phyloP scores from a whole-genome alignment of 1,284 basidiomycete genomes.

The Filobasidium uniguttulatum region DNA sequence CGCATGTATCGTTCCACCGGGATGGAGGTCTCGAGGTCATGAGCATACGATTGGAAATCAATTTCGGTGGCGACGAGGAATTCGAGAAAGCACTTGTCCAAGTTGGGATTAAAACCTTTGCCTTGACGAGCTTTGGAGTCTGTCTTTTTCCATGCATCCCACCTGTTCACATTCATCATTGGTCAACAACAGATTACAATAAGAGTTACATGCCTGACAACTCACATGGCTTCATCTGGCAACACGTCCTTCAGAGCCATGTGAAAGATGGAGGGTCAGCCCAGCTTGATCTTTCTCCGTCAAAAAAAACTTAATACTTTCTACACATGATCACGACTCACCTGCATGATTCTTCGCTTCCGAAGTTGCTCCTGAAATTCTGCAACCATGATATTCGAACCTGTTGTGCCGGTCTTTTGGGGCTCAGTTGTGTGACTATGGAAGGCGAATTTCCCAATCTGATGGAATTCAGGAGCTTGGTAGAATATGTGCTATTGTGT shows the following conservation, averaged over 20 bases:
- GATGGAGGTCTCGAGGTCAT: constrained; percentile 12
- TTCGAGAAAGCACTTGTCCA: constrained; percentile 33
- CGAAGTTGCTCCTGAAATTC: background rate
- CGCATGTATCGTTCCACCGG: constrained; percentile 24
- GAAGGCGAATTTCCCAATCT: too few species aligned
- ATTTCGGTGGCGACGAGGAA: constrained; percentile 33
- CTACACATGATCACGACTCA: background rate
- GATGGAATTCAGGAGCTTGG: too few species aligned
- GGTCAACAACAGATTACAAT: background rate
- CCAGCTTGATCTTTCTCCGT: too few species aligned
- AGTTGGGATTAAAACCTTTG: constrained; percentile 28
- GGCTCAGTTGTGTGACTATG: too few species aligned
- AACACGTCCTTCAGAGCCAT: constrained; percentile 1
- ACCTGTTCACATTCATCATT: too few species aligned
- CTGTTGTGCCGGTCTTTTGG: background rate
- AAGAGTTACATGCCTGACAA: background rate
- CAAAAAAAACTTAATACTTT: background rate
- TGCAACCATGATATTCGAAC: background rate
- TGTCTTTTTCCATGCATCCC: constrained; percentile 29
- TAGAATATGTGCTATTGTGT: too few species aligned
- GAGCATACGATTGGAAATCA: constrained; percentile 24
- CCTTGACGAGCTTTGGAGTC: constrained; percentile 30
- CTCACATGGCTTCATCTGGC: background rate
- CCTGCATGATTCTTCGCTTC: constrained; percentile 1
- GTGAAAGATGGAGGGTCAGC: background rate